Base-by-base conservation (phyloP, 192 early-diverging fungal species). In the Mortierella hygrophila region DNA sequence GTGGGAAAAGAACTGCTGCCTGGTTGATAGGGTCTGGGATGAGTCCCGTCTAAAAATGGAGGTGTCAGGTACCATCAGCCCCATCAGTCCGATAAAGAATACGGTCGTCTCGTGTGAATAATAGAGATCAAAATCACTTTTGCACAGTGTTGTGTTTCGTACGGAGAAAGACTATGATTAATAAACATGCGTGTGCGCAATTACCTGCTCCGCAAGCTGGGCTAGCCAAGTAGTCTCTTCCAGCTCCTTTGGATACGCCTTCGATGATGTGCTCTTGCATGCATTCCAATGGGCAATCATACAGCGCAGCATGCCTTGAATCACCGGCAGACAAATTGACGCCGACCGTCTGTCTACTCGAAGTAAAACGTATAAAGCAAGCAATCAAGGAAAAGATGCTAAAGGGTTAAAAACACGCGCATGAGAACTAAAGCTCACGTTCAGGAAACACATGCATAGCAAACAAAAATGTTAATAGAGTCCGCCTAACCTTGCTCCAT, bases 261-360 rank as follows among this genome's bases (percentile, higher is more conserved):
- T 72, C 6, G 77, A 76, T 38, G 68, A 54, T 16, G 35, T 57
- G 52, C 77, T 86, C 72, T 81, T 86, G 76, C 84, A 86, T 29
- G 52, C 74, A 37, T 41, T 81, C 84, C 84, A 86, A 41, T 86
- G 84, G 13, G 79, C 78, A 55, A 86, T 81, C 10, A 74, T 77
- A 63, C 84, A 86, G 6, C 79, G 70, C 37, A 86, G 65, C 84
- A 86, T 86, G 4, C 52, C 74, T 49, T 86, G 78, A 63, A 86
- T 86, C 13, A 86, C 69, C 6, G 84, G 79, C 37, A 86, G 49
- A 41, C 78, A 86, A 2, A 81, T 23, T n/a, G 71, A 55, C 2
- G 79, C 84, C 6, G 75, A 77, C 7, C 32, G n/a, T 75, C 75
- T 15, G 13, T 76, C 78, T 70, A 55, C 57, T 69, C 21, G 1